Conservation (phyloP, 106 monocot species). For the Triglochin maritima region DNA sequence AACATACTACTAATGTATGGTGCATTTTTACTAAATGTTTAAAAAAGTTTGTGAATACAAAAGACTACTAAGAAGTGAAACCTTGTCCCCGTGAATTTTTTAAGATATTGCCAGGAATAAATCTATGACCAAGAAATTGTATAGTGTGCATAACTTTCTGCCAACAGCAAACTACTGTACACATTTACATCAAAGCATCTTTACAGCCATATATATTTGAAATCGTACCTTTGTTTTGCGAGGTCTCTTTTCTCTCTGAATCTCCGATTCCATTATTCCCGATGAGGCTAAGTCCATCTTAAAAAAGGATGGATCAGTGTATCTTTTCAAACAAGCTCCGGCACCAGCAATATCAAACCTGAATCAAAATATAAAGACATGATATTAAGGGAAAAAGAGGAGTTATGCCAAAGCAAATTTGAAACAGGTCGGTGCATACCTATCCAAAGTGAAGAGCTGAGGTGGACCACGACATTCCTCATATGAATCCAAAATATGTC, state of each 20-base stretch:
- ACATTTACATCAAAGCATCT: not conserved
- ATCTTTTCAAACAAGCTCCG: constrained; percentile 95
- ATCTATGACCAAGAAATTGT: too few relatives aligned
- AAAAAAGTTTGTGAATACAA: too few relatives aligned
- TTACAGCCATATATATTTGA: not conserved
- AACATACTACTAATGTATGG: too few relatives aligned
- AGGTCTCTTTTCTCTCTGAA: constrained; percentile 50
- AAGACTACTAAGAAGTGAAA: too few relatives aligned
- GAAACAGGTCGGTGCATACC: constrained; percentile 23
- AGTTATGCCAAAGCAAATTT: not conserved
- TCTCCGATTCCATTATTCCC: constrained; percentile 35
- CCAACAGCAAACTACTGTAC: too few relatives aligned
- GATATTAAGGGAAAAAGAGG: not conserved
- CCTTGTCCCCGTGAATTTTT: too few relatives aligned
- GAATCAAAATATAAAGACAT: constrained; percentile 6
- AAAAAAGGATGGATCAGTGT: constrained; percentile 92
- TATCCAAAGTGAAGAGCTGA: constrained; percentile 76
- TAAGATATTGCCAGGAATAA: too few relatives aligned
- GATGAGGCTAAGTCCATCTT: constrained; percentile 48
- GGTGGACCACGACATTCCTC: constrained; percentile 96
- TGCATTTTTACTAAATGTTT: too few relatives aligned
- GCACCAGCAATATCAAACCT: constrained; percentile 98
- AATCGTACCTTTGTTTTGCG: constrained; percentile 59
- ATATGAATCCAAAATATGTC: constrained; percentile 86
- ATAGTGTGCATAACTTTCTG: too few relatives aligned